Evolutionary conservation across 148 eudicot genomes (phyloP).

Genomic region (Camellia sinensis): DNA sequence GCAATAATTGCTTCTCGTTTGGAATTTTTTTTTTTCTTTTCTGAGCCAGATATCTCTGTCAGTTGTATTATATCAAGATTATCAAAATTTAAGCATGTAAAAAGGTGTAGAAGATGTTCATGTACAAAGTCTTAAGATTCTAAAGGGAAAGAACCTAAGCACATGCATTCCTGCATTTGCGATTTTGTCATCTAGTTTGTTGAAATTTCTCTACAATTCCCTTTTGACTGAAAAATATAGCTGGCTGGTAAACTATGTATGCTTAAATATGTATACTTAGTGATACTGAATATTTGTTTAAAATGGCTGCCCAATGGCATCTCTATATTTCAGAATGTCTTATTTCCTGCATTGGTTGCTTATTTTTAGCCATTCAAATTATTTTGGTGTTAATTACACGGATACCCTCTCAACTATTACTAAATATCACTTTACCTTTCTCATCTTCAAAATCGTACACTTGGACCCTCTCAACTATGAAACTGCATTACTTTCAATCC

Average conservation of each 20-base stretch:
- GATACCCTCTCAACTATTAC: too few relatives aligned
- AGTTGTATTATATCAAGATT: too few relatives aligned
- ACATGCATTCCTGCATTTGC: background rate
- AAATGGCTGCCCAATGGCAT: background rate
- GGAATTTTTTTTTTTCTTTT: too few relatives aligned
- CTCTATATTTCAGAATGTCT: background rate
- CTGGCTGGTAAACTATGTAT: background rate
- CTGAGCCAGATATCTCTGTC: too few relatives aligned
- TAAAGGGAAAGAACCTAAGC: background rate
- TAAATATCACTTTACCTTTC: too few relatives aligned
- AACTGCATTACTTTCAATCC: too few relatives aligned
- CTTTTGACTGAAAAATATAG: background rate
- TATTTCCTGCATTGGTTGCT: background rate
- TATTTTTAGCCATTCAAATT: background rate
- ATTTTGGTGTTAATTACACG: background rate
- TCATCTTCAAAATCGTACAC: too few relatives aligned
- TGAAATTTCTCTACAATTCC: background rate
- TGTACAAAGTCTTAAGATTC: too few relatives aligned
- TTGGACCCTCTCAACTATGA: too few relatives aligned
- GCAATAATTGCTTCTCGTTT: too few relatives aligned
- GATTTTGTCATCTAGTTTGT: background rate
- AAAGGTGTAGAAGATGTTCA: too few relatives aligned
- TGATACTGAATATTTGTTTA: background rate
- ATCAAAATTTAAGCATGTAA: too few relatives aligned
- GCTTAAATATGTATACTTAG: background rate